Base-by-base conservation (phyloP, 1,139 yeast species). In the Blastobotrys arbuscula region DNA sequence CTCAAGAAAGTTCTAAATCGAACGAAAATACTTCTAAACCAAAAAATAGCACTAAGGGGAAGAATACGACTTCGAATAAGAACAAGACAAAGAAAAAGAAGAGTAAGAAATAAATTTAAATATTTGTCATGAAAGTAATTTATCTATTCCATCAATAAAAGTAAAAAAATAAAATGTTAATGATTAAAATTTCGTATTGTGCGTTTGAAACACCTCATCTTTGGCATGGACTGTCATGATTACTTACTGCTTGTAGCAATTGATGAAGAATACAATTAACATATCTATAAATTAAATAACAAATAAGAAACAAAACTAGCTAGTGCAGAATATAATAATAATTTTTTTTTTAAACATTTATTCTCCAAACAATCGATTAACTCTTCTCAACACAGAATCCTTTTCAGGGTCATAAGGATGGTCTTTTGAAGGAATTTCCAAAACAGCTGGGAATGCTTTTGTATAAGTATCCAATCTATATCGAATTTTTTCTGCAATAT, bases 331-430 rank as follows among this genome's bases (percentile, higher is more conserved):
- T 6, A n/a, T n/a, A n/a, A 28, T 28, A 28, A 28, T 28, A 28
- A 28, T 10, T 28, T 28, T 10, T 28, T 10, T 13, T 10, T 28
- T n/a, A n/a, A 16, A 5, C 16, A 30, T 34, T 42, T 74, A 88
- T 71, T 90, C 97, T 41, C 97, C 97, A 72, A 90, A 90, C 57
- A 92, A 73, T 66, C 96, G 81, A 73, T 96, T 84, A 30, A 92
- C 98, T 66, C 95, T 84, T 72, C 94, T 83, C 71, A 92, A 76
- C 49, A 92, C 89, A 20, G 96, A 84, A 69, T 92, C 99, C 80
- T 90, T 94, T 67, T 90, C 97, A 21, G 98, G 98, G 67, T 92
- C 79, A 66, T 92, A 92, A 20, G 99, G 98, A 66, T 92, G 97
- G 64, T 92, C 99, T 72, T 92, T 92, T 16, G 97, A 87, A 36